Base-by-base conservation (phyloP, 1,139 yeast genomes). In the Geotrichum carabidarum region DNA sequence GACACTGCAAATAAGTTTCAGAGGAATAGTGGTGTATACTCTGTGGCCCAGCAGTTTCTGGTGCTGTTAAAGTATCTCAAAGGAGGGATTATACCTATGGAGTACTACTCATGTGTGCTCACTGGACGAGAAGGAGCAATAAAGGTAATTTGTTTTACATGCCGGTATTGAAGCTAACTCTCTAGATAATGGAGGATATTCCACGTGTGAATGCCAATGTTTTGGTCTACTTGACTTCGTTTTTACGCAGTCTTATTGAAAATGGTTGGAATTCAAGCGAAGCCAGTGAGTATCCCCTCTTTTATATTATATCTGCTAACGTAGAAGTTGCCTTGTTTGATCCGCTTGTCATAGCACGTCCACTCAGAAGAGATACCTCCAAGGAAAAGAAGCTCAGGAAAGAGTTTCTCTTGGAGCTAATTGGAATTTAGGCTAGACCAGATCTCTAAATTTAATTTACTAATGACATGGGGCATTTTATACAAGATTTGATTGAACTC, bases 151-250 rank as follows among this genome's bases (percentile, higher is more conserved):
- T 60, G 17, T 52, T 32, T 61, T 62, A 18, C 69, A 65, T 51
- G 8, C 61, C 52, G 14, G n/a, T 35, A 14, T 30, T 5, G 27
- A 22, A 22, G 12, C 49, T 35, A 35, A 45, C 32, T 4, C 18
- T 64, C 36, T 59, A 61, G 47, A 61, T 73, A 1, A 55, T 75
- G 42, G 79, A 75, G 52, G 63, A 62, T 9, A 60, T 75, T 27
- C 75, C 77, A 3, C 65, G 75, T 1, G 62, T 71, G 36, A 68
- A 75, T 40, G 73, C 74, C 42, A 75, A 75, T 54, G 72, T 74
- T 5, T 60, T 76, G 54, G 67, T 75, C 18, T 75, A 73, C 53
- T 43, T 76, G 27, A 62, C 68, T 11, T 69, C 74, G 12, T 75
- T 74, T 59, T 57, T 75, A 45, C 64, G 71, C 31, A 56, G 65